phyloP scores from a whole-genome alignment of 345 rosid species.

The Eutrema japonicum region DNA sequence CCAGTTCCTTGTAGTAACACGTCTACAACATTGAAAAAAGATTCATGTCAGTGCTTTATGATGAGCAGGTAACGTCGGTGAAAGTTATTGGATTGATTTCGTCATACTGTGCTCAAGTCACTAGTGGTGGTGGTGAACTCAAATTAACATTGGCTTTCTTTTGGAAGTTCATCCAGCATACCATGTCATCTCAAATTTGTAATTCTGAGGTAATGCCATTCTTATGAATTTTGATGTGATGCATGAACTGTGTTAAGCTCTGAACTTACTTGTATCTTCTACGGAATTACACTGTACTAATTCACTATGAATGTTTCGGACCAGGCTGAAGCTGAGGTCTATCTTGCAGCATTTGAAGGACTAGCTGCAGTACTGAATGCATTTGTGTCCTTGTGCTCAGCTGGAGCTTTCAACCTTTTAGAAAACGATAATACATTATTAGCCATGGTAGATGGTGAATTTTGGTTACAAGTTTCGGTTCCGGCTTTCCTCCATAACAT shows the following conservation, averaged over 20 bases:
- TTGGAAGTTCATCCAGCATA: conserved; percentile 69
- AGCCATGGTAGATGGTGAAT: conserved; percentile 50
- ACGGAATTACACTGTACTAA: conserved; percentile 31
- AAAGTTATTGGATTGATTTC: conserved; percentile 63
- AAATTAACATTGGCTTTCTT: conserved; percentile 55
- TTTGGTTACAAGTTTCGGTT: conserved; percentile 64
- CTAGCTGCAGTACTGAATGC: conserved; percentile 61
- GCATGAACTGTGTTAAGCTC: conserved; percentile 15
- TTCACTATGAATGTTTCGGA: conserved; percentile 29
- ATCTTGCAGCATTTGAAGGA: conserved; percentile 82
- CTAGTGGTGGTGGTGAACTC: conserved; percentile 48
- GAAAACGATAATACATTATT: conserved; percentile 48
- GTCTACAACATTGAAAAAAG: background rate
- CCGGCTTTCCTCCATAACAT: conserved; percentile 70
- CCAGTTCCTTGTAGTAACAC: background rate
- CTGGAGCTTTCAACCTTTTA: conserved; percentile 55
- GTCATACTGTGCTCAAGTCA: conserved; percentile 59
- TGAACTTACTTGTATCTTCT: background rate
- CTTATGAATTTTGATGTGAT: conserved; percentile 21
- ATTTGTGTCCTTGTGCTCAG: conserved; percentile 55
- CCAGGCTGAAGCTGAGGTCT: conserved; percentile 77
- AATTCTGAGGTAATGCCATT: conserved; percentile 65
- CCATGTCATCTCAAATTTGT: conserved; percentile 52
- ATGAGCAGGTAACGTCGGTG: conserved; percentile 61
- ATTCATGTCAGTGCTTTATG: conserved; percentile 25